Percentiles rank a stretch among this genome's conserved stretches.
phyloP scores from a whole-genome alignment of 1,139 yeast species.

The Debaryomyces sp. region DNA sequence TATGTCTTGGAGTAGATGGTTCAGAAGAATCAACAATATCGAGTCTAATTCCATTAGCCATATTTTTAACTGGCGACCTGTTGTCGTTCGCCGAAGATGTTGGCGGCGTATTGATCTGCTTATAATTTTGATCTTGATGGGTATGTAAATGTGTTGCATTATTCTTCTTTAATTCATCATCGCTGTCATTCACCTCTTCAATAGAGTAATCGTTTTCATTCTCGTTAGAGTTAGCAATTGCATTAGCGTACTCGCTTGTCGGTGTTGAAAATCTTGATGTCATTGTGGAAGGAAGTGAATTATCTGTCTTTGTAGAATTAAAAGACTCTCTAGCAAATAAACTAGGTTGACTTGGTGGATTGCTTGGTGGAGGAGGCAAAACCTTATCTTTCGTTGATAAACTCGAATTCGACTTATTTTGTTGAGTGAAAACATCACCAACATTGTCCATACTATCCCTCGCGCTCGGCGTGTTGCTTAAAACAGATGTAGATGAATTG shows the following conservation, averaged over 20 bases:
- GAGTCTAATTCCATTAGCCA: slow-evolving; percentile 17
- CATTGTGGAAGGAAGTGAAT: slow-evolving; percentile 15
- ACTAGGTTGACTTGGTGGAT: slow-evolving; percentile 10
- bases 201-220: slow-evolving; percentile 26
- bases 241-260: background rate
- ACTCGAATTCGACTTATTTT: slow-evolving; percentile 20
- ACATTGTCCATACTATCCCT: slow-evolving; percentile 8
- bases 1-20: slow-evolving; percentile 19
- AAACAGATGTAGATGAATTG: slow-evolving; percentile 18
- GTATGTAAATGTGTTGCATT: slow-evolving; percentile 4
- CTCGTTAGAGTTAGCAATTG: background rate
- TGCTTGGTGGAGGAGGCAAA: slow-evolving; percentile 34
- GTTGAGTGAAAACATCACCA: slow-evolving; percentile 11
- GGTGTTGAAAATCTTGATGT: slow-evolving; percentile 18
- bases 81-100: background rate
- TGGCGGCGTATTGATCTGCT: slow-evolving; percentile 10
- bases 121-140: slow-evolving; percentile 3
- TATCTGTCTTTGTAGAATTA: slow-evolving; percentile 20
- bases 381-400: slow-evolving; percentile 29
- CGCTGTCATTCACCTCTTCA: slow-evolving; percentile 47
- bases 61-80: background rate
- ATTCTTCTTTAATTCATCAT: slow-evolving; percentile 32
- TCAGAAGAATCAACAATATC: slow-evolving; percentile 20
- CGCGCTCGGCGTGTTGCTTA: slow-evolving; percentile 14
- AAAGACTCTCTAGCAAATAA: slow-evolving; percentile 16